Evolutionary conservation across 169 alveolate species (phyloP), one percentile per base, ranked within the genome.

Genomic region (Ichthyophthirius multifiliis): DNA sequence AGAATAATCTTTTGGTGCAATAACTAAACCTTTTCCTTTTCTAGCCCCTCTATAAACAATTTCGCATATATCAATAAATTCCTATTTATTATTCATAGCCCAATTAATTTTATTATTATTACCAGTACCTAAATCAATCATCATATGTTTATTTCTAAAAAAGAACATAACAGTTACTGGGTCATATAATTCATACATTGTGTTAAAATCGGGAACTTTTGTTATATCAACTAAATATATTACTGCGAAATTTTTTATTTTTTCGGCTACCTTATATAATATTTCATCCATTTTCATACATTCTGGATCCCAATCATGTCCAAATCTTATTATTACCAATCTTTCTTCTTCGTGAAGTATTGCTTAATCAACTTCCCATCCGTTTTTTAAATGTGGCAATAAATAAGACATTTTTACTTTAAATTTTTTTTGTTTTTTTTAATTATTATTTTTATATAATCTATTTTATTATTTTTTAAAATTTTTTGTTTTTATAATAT

Each of bases 311-410:
- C 95, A 95, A 89, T 98, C 99, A 67, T 97, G 99, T 23, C 99
- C 99, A 82, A 98, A 98, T 74, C 99, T 90, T n/a, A 98, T 97
- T 23, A 87, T 86, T 43, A 98, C 99, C 16, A 98, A 94, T 73
- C 98, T 90, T 77, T 98, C 99, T 85, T 97, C 99, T 94, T 98
- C 99, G 18, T 96, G 87, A 27, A 98, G 90, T 55, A 98, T 98
- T 23, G 99, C 99, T 90, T 98, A 98, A 87, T 98, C 99, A 76
- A 98, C 99, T 78, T 98, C 99, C 99, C 99, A 98, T 32, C 99
- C 99, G 73, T 97, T 95, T 83, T 95, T 96, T 78, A 98, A 95
- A 93, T 98, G 99, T 77, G 98, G 99, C 46, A 98, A 95, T 97
- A 98, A 94, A 87, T 96, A 98, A 75, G 99, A 97, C 99, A 98